phyloP scores from a whole-genome alignment of 768 basidiomycete species.

The Mrakia gelida region DNA sequence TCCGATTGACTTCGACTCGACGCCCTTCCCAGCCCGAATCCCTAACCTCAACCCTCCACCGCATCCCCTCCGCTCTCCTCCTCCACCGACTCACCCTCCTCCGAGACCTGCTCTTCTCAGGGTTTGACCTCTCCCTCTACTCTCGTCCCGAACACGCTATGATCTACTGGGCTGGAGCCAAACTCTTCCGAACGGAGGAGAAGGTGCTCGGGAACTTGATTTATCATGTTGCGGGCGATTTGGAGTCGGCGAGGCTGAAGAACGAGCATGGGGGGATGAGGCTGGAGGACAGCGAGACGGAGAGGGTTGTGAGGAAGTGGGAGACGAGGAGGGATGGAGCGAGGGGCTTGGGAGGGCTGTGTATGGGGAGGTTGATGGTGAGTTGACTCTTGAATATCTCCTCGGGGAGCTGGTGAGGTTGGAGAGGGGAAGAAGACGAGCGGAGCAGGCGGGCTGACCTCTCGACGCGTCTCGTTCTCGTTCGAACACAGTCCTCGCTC shows the following conservation, averaged over 20 bases:
- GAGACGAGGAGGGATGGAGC: background rate
- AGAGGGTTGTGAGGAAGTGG: background rate
- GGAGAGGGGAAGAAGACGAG: too few species aligned
- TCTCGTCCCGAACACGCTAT: background rate
- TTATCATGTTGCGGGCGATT: too few species aligned
- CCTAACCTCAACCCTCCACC: background rate
- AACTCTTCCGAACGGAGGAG: conserved; percentile 14
- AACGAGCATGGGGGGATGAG: too few species aligned
- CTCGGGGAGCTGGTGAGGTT: background rate
- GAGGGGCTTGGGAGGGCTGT: background rate
- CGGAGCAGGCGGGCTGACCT: background rate
- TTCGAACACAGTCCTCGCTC: background rate
- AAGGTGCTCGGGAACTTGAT: background rate
- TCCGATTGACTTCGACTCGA: background rate
- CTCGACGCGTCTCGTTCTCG: background rate
- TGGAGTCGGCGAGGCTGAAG: too few species aligned
- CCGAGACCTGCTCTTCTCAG: conserved; percentile 25
- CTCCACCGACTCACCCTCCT: conserved; percentile 25
- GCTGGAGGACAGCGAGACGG: background rate
- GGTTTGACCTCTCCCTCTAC: conserved; percentile 28
- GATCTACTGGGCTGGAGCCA: conserved; percentile 23
- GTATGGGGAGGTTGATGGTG: conserved; percentile 5
- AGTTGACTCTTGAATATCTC: background rate
- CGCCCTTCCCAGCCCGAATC: conserved; percentile 4
- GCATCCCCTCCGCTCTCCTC: conserved; percentile 22